A percentile compares a stretch with the other conserved stretches of the same genome.
Evolutionary conservation across 306 rosid genomes (phyloP).

Genomic region (Ziziphus jujuba): DNA sequence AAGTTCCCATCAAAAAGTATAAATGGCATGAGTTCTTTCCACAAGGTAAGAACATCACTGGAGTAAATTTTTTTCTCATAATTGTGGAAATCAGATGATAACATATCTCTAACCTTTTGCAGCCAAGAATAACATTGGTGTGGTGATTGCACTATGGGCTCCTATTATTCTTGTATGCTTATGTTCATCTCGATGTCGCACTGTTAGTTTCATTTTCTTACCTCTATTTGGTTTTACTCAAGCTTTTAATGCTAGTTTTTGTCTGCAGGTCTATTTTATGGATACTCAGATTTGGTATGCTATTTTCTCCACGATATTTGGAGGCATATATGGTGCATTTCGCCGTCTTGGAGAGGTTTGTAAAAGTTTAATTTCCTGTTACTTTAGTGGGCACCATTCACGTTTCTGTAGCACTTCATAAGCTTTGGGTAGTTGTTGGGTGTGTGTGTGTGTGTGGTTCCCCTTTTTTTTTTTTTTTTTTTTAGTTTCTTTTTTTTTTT

Average conservation of each 20-base stretch:
- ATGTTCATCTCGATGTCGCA: constrained; percentile 17
- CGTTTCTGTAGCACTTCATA: no score
- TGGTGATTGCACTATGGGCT: constrained; percentile 86
- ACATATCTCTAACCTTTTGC: constrained; percentile 45
- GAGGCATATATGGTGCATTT: constrained; percentile 96
- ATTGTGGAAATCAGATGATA: background rate
- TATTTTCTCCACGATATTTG: constrained; percentile 82
- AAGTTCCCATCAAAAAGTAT: constrained; percentile 38
- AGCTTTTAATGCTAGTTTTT: constrained; percentile 6
- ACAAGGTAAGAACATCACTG: constrained; percentile 51
- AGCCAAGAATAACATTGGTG: constrained; percentile 84
- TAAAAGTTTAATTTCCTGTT: constrained; percentile 9
- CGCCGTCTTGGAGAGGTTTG: constrained; percentile 96
- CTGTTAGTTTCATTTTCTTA: constrained; percentile 17
- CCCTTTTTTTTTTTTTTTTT: no score
- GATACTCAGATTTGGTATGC: constrained; percentile 99
- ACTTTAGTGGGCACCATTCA: no score
- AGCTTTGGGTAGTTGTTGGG: no score
- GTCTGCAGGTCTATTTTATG: constrained; percentile 90
- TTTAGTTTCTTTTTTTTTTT: no score
- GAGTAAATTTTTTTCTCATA: constrained; percentile 1
- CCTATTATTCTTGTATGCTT: constrained; percentile 86
- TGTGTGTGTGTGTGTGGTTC: no score
- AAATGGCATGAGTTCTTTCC: constrained; percentile 97
- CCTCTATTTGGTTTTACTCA: constrained; percentile 12